A percentile compares a stretch with the other conserved stretches of the same genome.
Conservation (phyloP, 371 early-diverging fungal genomes). For the Cokeromyces recurvatus region DNA sequence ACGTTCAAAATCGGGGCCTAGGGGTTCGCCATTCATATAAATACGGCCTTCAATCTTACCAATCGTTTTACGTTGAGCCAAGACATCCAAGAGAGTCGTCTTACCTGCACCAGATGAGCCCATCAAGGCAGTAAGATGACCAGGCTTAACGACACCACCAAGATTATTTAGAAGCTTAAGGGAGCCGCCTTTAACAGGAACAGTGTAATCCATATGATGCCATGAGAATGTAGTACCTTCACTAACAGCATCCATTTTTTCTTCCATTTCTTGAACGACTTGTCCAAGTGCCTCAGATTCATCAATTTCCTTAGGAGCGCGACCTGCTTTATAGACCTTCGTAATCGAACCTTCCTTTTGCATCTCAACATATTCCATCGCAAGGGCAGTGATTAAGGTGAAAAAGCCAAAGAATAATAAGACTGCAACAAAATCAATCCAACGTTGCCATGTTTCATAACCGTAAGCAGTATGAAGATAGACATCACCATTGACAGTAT, state of each 20-base stretch:
- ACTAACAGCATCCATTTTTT: slow-evolving; percentile 32
- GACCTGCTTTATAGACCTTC: slow-evolving; percentile 51
- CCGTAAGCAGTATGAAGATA: slow-evolving; percentile 43
- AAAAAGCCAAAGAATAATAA: slow-evolving; percentile 53
- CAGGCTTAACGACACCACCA: slow-evolving; percentile 51
- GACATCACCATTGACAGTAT: slow-evolving; percentile 43
- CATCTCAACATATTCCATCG: slow-evolving; percentile 51
- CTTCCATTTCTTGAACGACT: slow-evolving; percentile 21
- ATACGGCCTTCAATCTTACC: slow-evolving; percentile 74
- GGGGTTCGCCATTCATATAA: slow-evolving; percentile 56
- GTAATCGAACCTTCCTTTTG: slow-evolving; percentile 50
- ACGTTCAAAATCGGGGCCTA: slow-evolving; percentile 60
- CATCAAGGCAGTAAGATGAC: slow-evolving; percentile 77
- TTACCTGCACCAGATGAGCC: slow-evolving; percentile 90
- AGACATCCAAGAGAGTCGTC: slow-evolving; percentile 82
- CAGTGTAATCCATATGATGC: slow-evolving; percentile 55
- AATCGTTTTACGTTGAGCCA: slow-evolving; percentile 75
- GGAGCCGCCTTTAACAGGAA: slow-evolving; percentile 53
- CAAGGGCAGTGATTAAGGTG: slow-evolving; percentile 42
- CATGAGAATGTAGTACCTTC: slow-evolving; percentile 55
- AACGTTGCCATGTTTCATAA: slow-evolving; percentile 41
- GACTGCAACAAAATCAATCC: slow-evolving; percentile 58
- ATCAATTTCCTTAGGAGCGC: slow-evolving; percentile 24
- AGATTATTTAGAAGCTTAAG: slow-evolving; percentile 51
- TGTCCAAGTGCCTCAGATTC: slow-evolving; percentile 15